These are phyloP conservation scores for Ophiosphaerella korrae DNA, from an alignment of 2,329 filamentous ascomycete species.

Conservation along the genomic window DNA sequence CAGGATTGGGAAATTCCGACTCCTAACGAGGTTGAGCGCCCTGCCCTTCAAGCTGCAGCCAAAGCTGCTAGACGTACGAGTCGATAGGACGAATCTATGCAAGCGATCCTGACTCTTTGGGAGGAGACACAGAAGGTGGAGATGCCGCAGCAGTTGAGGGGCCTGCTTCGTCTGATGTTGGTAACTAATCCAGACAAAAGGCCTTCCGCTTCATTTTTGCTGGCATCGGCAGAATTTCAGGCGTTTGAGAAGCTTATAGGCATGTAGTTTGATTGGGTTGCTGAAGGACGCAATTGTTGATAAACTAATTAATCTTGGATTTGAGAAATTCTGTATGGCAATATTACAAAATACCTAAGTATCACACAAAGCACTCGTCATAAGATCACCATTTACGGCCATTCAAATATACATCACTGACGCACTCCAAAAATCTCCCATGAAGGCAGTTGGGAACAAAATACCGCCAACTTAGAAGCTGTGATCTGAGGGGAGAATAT, in stretches of 20 bases:
- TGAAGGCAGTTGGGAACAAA: too few species aligned
- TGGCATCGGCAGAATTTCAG: conserved; percentile 15
- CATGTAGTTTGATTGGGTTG: neutral
- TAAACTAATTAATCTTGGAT: too few species aligned
- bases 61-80: conserved; percentile 10
- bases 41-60: conserved; percentile 8
- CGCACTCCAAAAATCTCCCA: too few species aligned
- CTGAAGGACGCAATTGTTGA: too few species aligned
- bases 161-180: conserved; percentile 14
- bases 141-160: conserved; percentile 13
- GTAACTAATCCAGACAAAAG: conserved; percentile 14
- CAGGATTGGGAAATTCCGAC: conserved; percentile 1
- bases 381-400: too few species aligned
- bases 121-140: conserved; percentile 8
- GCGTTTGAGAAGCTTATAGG: neutral
- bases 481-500: too few species aligned
- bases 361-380: too few species aligned
- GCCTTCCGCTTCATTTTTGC: conserved; percentile 16
- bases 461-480: too few species aligned
- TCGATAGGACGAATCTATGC: conserved; percentile 7
- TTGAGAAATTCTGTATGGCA: too few species aligned
- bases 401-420: too few species aligned
- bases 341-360: too few species aligned
- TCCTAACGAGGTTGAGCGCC: conserved; percentile 10
- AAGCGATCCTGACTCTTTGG: conserved; percentile 9